Conservation (phyloP, 2,329 filamentous ascomycete genomes). For the Dothidotthia symphoricarpi region DNA sequence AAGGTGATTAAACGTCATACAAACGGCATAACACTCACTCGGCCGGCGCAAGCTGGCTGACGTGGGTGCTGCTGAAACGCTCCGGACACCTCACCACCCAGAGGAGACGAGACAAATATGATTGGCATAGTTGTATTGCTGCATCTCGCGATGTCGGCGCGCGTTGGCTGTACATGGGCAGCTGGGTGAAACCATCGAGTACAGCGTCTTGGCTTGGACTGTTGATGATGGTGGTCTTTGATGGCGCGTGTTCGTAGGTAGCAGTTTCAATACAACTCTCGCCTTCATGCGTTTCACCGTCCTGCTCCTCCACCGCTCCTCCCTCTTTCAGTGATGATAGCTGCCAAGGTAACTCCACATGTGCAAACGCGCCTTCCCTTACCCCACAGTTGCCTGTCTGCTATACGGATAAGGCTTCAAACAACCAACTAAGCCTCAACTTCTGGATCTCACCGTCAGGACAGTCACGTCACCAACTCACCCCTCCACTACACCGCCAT, state of each 20-base stretch:
- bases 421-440: neutral
- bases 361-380: neutral
- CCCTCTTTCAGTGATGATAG: conserved; percentile 1
- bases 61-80: conserved; percentile 52
- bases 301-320: conserved; percentile 1
- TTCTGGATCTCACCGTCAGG: conserved; percentile 3
- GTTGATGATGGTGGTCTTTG: too few species aligned
- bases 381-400: neutral
- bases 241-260: conserved; percentile 15
- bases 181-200: too few species aligned
- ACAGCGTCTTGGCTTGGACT: too few species aligned
- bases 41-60: conserved; percentile 47
- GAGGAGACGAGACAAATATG: conserved; percentile 48
- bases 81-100: conserved; percentile 50
- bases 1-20: conserved; percentile 70
- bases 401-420: too few species aligned
- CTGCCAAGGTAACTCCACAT: conserved; percentile 8
- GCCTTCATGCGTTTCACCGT: conserved; percentile 2
- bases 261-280: conserved; percentile 7
- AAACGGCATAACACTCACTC: conserved; percentile 56
- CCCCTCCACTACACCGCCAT: neutral
- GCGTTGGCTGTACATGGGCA: too few species aligned
- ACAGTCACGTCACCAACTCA: neutral
- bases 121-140: conserved; percentile 45
- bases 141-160: conserved; percentile 2